Base-by-base conservation (phyloP, 192 early-diverging fungal genomes). In the Coemansia sp. region DNA sequence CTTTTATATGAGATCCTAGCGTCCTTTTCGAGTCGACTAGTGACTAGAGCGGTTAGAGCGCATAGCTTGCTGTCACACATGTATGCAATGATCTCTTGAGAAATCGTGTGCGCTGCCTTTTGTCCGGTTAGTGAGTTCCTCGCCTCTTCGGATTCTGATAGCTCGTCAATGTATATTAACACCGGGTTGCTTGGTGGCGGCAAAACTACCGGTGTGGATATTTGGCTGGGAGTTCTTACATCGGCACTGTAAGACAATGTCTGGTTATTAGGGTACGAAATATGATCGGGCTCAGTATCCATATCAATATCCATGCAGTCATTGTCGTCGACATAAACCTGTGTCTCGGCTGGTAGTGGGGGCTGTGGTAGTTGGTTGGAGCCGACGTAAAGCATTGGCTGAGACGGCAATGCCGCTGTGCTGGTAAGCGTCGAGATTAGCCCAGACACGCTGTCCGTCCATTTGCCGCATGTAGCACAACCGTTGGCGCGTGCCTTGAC, bases 401-500 rank as follows among this genome's bases (percentile, higher is more conserved):
- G 40, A 7, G 46, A 2, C 5, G 51, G 49, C 21, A 55, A 9
- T 15, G 54, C 59, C 15, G 48, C 42, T 42, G 60, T 42, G 17
- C 42, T 21, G 7, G 36, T 50, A 12, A 79, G 65, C 6, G 52
- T 60, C 2, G 42, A 20, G 5, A 79, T 48, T 5, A 79, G 56
- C n/a, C 60, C 66, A 2, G 44, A 14, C 0, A 51, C 67, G 12
- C 49, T 48, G 15, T 36, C 28, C 1, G 54, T 12, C 72, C 72
- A 74, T 5, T 57, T 62, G 15, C 72, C 63, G 40, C 72, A 74
- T 3, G 72, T 68, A 11, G 67, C 67, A 40, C 76, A 79, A 3
- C 70, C 70, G 31, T 79, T 72, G 8, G 63, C 58, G 3, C 66
- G 59, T 15, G 64, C 76, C 60, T 79, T 79, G 56, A 79, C 60